Conservation (phyloP, 2,329 filamentous ascomycete species). For the Fusarium mangiferae region DNA sequence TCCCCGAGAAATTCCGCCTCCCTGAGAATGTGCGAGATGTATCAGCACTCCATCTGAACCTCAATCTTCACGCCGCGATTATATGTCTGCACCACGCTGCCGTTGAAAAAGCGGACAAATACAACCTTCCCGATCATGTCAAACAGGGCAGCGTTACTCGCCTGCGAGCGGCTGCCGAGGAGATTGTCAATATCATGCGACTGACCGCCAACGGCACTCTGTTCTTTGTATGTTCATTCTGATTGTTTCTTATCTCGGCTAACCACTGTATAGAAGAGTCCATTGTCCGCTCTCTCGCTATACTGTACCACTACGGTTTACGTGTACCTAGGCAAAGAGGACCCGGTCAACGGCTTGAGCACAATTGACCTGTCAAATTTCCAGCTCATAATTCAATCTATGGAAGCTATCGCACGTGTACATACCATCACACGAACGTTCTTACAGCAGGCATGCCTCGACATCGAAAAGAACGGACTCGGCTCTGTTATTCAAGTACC, state of each 20-base stretch:
- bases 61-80: constrained; percentile 87
- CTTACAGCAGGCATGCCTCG: constrained; percentile 84
- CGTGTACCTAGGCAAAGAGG: constrained; percentile 78
- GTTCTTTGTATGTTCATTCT: constrained; percentile 65
- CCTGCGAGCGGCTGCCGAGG: constrained; percentile 81
- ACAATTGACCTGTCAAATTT: constrained; percentile 62
- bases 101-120: constrained; percentile 81
- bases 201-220: constrained; percentile 78
- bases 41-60: constrained; percentile 83
- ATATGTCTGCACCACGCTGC: constrained; percentile 93
- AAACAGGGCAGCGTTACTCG: constrained; percentile 77
- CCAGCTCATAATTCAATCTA: constrained; percentile 80
- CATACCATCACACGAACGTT: constrained; percentile 85
- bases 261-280: constrained; percentile 45
- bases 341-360: constrained; percentile 68
- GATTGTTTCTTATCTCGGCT: neutral
- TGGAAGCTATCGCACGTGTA: constrained; percentile 78
- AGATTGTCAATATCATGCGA: constrained; percentile 85
- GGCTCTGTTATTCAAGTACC: constrained; percentile 51
- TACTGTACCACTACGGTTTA: constrained; percentile 89
- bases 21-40: constrained; percentile 75
- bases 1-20: constrained; percentile 79
- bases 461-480: constrained; percentile 70
- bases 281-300: constrained; percentile 74
- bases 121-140: constrained; percentile 72